Evolutionary conservation across 2,329 filamentous ascomycete species (phyloP).

Genomic region (Geosmithia morbida): DNA sequence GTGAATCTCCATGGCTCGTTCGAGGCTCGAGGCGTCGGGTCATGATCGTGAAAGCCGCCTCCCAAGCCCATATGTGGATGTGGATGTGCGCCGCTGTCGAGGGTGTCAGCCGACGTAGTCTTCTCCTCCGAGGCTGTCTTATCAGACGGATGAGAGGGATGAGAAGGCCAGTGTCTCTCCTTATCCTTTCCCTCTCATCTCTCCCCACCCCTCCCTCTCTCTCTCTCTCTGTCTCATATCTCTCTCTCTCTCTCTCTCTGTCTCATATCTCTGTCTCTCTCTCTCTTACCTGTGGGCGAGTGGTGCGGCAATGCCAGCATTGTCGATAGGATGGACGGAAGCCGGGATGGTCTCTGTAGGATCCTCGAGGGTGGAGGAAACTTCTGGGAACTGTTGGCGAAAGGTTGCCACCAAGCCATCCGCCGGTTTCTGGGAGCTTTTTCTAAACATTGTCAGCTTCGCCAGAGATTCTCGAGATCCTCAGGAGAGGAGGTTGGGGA

Average conservation of each 20-base stretch:
- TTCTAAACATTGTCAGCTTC: constrained; percentile 27
- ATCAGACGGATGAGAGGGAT: no score
- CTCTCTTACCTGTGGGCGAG: not conserved
- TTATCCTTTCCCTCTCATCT: no score
- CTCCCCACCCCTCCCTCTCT: no score
- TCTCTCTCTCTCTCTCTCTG: no score
- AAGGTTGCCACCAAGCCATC: constrained; percentile 77
- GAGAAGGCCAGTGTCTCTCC: no score
- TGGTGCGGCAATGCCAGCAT: constrained; percentile 4
- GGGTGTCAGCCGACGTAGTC: no score
- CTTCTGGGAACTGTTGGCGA: constrained; percentile 67
- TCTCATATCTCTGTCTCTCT: not conserved
- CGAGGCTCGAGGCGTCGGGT: constrained; percentile 67
- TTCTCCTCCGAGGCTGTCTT: no score
- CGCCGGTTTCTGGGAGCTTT: constrained; percentile 70
- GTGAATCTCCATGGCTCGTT: constrained; percentile 81
- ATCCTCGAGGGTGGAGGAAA: constrained; percentile 16
- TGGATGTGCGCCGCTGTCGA: not conserved
- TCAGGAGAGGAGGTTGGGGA: no score
- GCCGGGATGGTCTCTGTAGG: constrained; percentile 8
- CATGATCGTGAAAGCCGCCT: constrained; percentile 46
- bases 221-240: no score
- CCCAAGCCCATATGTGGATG: constrained; percentile 8
- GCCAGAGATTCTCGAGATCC: not conserved
- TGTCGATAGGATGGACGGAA: constrained; percentile 13